phyloP scores from a whole-genome alignment of 139 green algal species.

The Chlamydomonas sp. region DNA sequence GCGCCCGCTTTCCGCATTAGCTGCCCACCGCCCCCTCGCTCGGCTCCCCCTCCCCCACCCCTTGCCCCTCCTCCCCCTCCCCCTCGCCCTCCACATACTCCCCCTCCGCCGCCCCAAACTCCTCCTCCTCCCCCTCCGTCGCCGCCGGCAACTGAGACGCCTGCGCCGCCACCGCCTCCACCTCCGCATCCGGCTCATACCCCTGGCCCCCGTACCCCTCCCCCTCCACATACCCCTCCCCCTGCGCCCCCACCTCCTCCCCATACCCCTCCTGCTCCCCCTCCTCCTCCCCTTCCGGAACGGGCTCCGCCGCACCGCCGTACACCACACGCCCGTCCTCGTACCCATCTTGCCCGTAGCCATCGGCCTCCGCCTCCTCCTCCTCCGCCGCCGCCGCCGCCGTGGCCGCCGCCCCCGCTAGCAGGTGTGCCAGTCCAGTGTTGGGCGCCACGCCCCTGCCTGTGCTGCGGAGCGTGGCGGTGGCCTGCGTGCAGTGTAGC shows the following conservation, averaged over 20 bases:
- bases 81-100: constrained; percentile 1
- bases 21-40: no score
- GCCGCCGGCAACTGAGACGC: background rate
- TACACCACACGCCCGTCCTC: no score
- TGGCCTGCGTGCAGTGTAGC: constrained; percentile 1
- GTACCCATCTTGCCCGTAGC: no score
- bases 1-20: no score
- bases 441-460: background rate
- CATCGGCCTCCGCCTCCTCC: background rate
- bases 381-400: background rate
- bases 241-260: background rate
- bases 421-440: constrained; percentile 32
- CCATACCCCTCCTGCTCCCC: background rate
- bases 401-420: constrained; percentile 11
- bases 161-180: constrained; percentile 5
- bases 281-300: background rate
- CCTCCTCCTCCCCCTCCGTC: background rate
- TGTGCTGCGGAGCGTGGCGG: constrained; percentile 23
- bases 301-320: no score
- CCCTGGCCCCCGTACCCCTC: background rate
- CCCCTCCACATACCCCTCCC: background rate
- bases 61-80: background rate
- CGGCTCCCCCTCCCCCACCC: background rate
- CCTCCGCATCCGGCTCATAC: constrained; percentile 2
- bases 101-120: background rate